phyloP scores from a whole-genome alignment of 192 early-diverging fungal species.

The Coemansia sp. region DNA sequence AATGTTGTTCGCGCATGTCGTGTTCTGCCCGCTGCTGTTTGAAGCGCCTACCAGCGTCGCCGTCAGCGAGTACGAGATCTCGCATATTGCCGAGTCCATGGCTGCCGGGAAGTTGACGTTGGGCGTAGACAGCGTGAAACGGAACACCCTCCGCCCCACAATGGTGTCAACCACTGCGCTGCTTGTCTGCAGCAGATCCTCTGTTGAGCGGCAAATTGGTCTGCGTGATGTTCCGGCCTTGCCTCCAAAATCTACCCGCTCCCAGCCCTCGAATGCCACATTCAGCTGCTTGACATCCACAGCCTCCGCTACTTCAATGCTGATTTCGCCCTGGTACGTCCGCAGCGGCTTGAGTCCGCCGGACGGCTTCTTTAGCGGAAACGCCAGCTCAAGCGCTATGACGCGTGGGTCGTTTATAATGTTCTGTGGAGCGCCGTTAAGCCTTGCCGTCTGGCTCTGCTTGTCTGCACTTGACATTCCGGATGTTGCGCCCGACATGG shows the following conservation, averaged over 20 bases:
- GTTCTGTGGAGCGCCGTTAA: background rate
- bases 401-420: conserved; percentile 32
- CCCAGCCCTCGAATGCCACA: conserved; percentile 52
- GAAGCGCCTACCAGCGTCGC: conserved; percentile 33
- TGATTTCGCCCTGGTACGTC: conserved; percentile 44
- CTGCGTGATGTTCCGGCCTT: conserved; percentile 39
- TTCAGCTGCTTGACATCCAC: conserved; percentile 41
- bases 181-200: conserved; percentile 37
- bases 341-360: conserved; percentile 49
- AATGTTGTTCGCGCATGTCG: conserved; percentile 26
- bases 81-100: conserved; percentile 53
- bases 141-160: conserved; percentile 20
- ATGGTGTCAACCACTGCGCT: conserved; percentile 31
- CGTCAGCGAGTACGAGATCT: conserved; percentile 37
- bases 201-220: conserved; percentile 29
- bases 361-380: conserved; percentile 33
- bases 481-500: background rate
- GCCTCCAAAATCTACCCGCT: conserved; percentile 49
- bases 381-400: conserved; percentile 37
- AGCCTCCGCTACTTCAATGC: conserved; percentile 32
- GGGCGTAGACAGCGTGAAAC: conserved; percentile 51
- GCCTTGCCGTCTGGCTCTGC: background rate
- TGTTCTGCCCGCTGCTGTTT: background rate
- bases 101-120: conserved; percentile 51
- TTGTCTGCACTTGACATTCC: background rate